Conservation (phyloP, 805 yeast species). For the Schizosaccharomyces cryophilus region DNA sequence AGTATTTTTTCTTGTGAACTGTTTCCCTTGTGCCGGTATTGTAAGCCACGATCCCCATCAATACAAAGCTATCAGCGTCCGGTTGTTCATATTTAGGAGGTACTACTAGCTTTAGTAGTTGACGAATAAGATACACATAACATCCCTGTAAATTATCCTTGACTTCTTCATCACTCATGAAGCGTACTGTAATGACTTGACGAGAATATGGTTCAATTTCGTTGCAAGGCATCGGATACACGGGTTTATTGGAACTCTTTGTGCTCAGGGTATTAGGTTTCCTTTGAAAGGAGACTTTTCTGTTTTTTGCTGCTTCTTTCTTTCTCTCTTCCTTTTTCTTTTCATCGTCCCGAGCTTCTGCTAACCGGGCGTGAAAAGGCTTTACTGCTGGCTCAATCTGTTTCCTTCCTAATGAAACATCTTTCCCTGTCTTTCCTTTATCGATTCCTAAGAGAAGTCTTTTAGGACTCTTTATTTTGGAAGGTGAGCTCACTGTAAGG, state of each 20-base stretch:
- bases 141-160: conserved; percentile 21
- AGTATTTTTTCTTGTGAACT: conserved; percentile 19
- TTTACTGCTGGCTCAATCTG: neutral
- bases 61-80: conserved; percentile 45
- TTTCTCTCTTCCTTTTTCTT: neutral
- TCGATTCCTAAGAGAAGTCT: conserved; percentile 10
- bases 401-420: conserved; percentile 4
- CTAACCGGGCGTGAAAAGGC: neutral
- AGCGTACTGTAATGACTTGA: conserved; percentile 20
- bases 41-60: conserved; percentile 30
- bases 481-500: neutral
- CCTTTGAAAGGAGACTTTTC: neutral
- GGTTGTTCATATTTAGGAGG: conserved; percentile 56
- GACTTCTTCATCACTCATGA: conserved; percentile 19
- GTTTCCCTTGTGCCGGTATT: conserved; percentile 9
- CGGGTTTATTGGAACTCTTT: neutral
- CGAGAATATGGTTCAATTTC: conserved; percentile 1
- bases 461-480: conserved; percentile 5
- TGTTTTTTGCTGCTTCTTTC: neutral
- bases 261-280: no score
- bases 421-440: conserved; percentile 8
- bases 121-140: conserved; percentile 32
- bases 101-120: conserved; percentile 34
- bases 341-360: neutral
- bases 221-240: neutral